Conservation (phyloP, 78 protist genomes). For the Pirum gemmata region DNA sequence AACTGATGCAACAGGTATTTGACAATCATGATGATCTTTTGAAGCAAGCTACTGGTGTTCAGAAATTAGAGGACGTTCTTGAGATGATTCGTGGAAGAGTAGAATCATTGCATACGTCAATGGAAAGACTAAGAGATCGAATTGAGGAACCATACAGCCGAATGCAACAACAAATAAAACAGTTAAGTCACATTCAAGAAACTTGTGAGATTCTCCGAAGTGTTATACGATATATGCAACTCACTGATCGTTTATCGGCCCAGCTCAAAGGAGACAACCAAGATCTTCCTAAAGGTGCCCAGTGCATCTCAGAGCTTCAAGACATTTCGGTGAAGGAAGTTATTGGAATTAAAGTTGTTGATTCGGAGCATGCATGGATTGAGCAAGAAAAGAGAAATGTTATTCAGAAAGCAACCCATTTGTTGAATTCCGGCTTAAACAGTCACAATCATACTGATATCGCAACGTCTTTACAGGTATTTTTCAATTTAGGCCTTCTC, state of each 20-base stretch:
- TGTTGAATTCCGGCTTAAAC: slow-evolving; percentile 14
- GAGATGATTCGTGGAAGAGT: not conserved
- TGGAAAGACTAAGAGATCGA: not conserved
- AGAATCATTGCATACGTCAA: not conserved
- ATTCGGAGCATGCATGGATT: slow-evolving; percentile 11
- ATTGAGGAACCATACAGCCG: slow-evolving; percentile 15
- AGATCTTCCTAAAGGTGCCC: slow-evolving; percentile 14
- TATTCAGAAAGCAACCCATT: not conserved
- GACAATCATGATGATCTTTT: slow-evolving; percentile 6
- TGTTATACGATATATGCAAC: slow-evolving; percentile 6
- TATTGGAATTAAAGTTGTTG: slow-evolving; percentile 4
- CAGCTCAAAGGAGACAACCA: not conserved
- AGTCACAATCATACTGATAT: slow-evolving; percentile 8
- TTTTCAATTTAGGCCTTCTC: slow-evolving; percentile 26
- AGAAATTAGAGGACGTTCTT: not conserved
- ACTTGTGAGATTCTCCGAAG: slow-evolving; percentile 21
- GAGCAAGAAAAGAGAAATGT: not conserved
- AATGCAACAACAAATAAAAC: not conserved
- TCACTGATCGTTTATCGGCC: not conserved
- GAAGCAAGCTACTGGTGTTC: slow-evolving; percentile 1
- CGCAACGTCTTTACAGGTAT: slow-evolving; percentile 2
- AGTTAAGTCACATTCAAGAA: slow-evolving; percentile 13
- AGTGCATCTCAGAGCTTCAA: not conserved
- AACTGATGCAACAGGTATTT: too few species aligned
- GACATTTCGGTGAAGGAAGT: not conserved